A percentile compares a stretch with the other conserved stretches of the same genome.
Conservation (phyloP, 768 basidiomycete species). For the Agrocybe praecox region DNA sequence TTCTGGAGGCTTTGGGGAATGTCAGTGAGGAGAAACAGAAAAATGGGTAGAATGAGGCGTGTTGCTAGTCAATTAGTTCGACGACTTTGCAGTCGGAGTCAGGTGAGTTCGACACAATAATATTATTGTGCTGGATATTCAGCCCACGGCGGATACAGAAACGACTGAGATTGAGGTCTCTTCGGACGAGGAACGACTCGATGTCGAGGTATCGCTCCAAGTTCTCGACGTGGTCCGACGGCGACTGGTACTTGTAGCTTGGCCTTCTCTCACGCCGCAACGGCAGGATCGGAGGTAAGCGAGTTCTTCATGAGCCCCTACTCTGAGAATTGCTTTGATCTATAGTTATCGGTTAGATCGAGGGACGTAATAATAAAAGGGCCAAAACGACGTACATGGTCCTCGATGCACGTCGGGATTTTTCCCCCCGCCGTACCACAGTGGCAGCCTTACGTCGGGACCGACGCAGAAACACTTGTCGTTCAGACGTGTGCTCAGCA, state of each 20-base stretch:
- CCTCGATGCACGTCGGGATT: conserved; percentile 50
- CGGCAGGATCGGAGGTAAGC: conserved; percentile 52
- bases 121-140: conserved; percentile 51
- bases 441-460: conserved; percentile 39
- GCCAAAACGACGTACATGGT: conserved; percentile 48
- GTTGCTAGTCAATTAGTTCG: conserved; percentile 57
- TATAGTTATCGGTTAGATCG: conserved; percentile 37
- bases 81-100: conserved; percentile 42
- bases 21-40: conserved; percentile 51
- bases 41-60: conserved; percentile 54
- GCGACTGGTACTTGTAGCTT: conserved; percentile 42
- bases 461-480: no score
- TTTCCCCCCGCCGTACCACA: conserved; percentile 54
- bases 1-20: conserved; percentile 49
- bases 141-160: conserved; percentile 57
- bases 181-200: conserved; percentile 45
- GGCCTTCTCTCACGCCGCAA: conserved; percentile 44
- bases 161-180: conserved; percentile 33
- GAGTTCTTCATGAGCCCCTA: conserved; percentile 46
- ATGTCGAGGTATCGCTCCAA: conserved; percentile 49
- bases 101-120: conserved; percentile 48
- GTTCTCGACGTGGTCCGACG: conserved; percentile 48
- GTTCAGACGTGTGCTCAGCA: conserved; percentile 34
- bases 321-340: conserved; percentile 46
- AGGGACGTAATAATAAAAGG: conserved; percentile 22